Percentiles rank a stretch among this genome's conserved stretches.
phyloP scores from a whole-genome alignment of 108 stramenopile species.

The Discostella stelligeroides region DNA sequence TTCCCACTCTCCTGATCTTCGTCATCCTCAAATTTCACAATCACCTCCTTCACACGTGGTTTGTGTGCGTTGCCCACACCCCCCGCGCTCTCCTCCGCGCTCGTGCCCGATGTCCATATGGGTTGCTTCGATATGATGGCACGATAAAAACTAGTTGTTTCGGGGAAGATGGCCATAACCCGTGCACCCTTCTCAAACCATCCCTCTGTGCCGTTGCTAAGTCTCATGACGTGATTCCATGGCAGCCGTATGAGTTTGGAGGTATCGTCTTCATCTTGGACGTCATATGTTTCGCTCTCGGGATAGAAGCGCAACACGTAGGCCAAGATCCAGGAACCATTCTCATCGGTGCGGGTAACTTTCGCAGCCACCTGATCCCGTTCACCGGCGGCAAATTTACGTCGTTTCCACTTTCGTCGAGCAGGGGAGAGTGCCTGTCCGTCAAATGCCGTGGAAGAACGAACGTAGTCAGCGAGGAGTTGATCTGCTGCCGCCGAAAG shows the following conservation, averaged over 20 bases:
- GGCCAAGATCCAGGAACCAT: conserved; percentile 95
- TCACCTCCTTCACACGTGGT: conserved; percentile 88
- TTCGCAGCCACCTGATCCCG: conserved; percentile 96
- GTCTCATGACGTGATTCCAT: conserved; percentile 90
- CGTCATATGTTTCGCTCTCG: conserved; percentile 93
- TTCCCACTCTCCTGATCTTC: conserved; percentile 87
- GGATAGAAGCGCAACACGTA: conserved; percentile 85
- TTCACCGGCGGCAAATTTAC: conserved; percentile 79
- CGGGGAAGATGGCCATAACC: conserved; percentile 99
- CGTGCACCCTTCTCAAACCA: conserved; percentile 85
- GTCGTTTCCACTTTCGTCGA: conserved; percentile 68
- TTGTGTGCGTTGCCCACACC: conserved; percentile 51
- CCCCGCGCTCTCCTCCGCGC: conserved; percentile 27
- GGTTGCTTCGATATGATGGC: conserved; percentile 88
- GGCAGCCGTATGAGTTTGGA: conserved; percentile 92
- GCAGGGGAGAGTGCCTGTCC: conserved; percentile 53
- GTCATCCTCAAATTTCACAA: conserved; percentile 96
- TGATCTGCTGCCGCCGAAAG: conserved; percentile 46
- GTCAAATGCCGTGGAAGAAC: conserved; percentile 65
- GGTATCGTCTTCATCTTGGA: conserved; percentile 96
- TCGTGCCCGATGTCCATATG: conserved; percentile 62
- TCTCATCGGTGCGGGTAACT: conserved; percentile 93
- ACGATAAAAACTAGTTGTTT: conserved; percentile 96
- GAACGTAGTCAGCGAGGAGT: conserved; percentile 72
- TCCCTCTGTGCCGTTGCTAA: conserved; percentile 81